Base-by-base conservation (phyloP, 495 filamentous ascomycete genomes). In the Neurospora sp. region DNA sequence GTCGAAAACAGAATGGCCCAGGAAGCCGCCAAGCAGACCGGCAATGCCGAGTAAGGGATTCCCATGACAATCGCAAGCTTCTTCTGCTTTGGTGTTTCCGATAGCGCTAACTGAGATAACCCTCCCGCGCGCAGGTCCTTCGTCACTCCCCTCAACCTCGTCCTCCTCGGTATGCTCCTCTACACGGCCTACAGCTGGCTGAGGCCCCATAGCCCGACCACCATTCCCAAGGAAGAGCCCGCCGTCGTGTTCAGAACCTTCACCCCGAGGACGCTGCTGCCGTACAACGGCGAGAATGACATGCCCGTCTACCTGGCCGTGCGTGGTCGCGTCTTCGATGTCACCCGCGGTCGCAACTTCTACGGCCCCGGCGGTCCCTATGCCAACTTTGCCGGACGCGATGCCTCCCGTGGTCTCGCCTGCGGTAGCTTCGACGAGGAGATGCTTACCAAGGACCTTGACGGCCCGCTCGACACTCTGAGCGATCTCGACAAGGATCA, bases 341-440 rank as follows among this genome's bases (percentile, higher is more conserved):
- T 97, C 20, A 89, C 90, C 0, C 85, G 91, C 5, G 94, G 94
- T 40, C 87, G 89, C 77, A 93, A 94, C 82, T 98, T 97, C 83
- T 98, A 98, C 80, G 94, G 94, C 38, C 94, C 94, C 68, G 93
- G 93, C 42, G 94, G 94, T 1, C 93, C 93, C 6, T 98, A 98
- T 81, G 90, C 90, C 79, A 97, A 97, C 83, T 98, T 98, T 72
- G 94, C 94, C 1, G 94, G 94, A 10, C 88, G 93, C n/a, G 94
- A 98, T 77, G 96, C 96, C n/a, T 93, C 88, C 71, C 87, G 96
- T 68, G 96, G 96, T 11, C 83, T 99, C 74, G 96, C 96, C 4
- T 92, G 87, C 82, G 92, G 94, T 75, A 97, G 93, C 83, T 98
- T 99, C 80, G 96, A 98, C 78, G 91, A 94, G 85, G 91, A 94